A percentile compares a stretch with the other conserved stretches of the same genome.
phyloP scores from a whole-genome alignment of 768 basidiomycete species.

The Serendipita sp. region DNA sequence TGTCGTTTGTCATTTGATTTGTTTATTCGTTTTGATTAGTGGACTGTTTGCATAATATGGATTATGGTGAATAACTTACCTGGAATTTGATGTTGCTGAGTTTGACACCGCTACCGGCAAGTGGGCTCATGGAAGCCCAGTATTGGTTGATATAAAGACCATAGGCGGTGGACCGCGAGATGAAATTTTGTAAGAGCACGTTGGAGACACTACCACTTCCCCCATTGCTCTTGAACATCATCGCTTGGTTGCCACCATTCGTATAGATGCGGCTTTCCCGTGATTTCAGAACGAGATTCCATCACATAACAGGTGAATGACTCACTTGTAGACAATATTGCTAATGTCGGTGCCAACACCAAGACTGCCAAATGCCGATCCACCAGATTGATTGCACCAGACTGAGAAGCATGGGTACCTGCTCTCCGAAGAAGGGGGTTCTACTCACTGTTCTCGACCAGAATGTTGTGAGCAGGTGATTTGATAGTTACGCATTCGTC shows the following conservation, averaged over 20 bases:
- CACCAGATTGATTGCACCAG: slow-evolving; percentile 17
- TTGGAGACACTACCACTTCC: slow-evolving; percentile 16
- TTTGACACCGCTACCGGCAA: slow-evolving; percentile 15
- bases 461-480: slow-evolving; percentile 17
- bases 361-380: slow-evolving; percentile 2
- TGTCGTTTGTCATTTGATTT: background rate
- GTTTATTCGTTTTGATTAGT: too few species aligned
- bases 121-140: slow-evolving; percentile 15
- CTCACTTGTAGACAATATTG: slow-evolving; percentile 3
- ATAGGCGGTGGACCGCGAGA: slow-evolving; percentile 17
- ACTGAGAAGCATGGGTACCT: background rate
- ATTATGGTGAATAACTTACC: too few species aligned
- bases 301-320: background rate
- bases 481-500: slow-evolving; percentile 22
- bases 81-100: slow-evolving; percentile 17
- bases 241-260: slow-evolving; percentile 18
- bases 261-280: slow-evolving; percentile 8
- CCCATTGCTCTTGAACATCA: slow-evolving; percentile 18
- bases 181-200: slow-evolving; percentile 18
- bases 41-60: too few species aligned
- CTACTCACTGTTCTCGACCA: slow-evolving; percentile 14
- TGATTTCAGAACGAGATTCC: background rate
- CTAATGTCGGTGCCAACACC: background rate
- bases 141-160: slow-evolving; percentile 18
- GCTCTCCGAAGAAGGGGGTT: too few species aligned